These are phyloP conservation scores for Verbena officinalis DNA, from an alignment of 257 asterid genomes.

Conservation along the genomic window DNA sequence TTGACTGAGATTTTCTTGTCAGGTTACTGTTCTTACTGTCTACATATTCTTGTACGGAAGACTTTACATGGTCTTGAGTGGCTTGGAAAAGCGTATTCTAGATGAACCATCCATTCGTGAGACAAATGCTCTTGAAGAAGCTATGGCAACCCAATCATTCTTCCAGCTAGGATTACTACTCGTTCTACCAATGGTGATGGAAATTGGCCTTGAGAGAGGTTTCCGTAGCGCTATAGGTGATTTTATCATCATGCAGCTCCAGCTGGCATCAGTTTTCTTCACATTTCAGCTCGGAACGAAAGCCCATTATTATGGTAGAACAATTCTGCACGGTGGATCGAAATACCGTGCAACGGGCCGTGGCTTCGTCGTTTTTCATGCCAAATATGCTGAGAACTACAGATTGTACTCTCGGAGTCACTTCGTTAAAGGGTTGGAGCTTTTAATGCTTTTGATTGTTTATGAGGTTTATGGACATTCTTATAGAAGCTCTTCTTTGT, in stretches of 20 bases:
- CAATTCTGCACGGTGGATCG: conserved; percentile 93
- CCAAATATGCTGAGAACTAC: conserved; percentile 91
- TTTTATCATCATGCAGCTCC: conserved; percentile 91
- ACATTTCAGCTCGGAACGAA: conserved; percentile 98
- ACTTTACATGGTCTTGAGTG: conserved; percentile 90
- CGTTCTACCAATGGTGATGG: conserved; percentile 98
- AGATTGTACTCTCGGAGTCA: conserved; percentile 94
- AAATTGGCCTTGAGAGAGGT: conserved; percentile 92
- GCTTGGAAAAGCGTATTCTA: conserved; percentile 78
- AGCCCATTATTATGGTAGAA: conserved; percentile 87
- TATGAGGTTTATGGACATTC: conserved; percentile 81
- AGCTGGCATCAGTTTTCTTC: conserved; percentile 94
- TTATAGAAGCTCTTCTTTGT: conserved; percentile 65
- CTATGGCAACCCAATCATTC: conserved; percentile 86
- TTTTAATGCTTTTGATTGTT: conserved; percentile 66
- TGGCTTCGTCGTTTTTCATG: conserved; percentile 94
- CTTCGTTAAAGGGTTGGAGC: conserved; percentile 94
- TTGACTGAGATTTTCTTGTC: conserved; percentile 40
- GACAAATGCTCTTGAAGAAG: conserved; percentile 80
- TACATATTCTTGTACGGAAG: conserved; percentile 88
- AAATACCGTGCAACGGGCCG: conserved; percentile 95
- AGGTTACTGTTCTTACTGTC: conserved; percentile 87
- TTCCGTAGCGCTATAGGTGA: conserved; percentile 93
- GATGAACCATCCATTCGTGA: conserved; percentile 67
- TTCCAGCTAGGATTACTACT: conserved; percentile 89